Evolutionary conservation across 2,329 filamentous ascomycete species (phyloP).

Genomic region (Neofusicoccum sp.): DNA sequence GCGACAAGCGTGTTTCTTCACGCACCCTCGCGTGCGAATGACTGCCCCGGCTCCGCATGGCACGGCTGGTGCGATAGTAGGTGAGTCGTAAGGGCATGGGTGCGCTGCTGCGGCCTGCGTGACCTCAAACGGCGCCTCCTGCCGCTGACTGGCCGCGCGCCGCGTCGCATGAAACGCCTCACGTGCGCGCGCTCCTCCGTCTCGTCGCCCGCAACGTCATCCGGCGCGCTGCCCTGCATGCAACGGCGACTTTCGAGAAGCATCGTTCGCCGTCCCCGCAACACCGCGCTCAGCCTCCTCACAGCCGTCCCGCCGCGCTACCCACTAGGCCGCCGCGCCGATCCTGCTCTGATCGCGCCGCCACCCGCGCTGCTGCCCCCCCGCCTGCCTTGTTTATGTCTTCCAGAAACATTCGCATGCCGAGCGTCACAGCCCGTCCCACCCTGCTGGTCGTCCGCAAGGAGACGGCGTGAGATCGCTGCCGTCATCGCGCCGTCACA

Average conservation of each 20-base stretch:
- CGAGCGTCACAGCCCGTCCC: constrained; percentile 7
- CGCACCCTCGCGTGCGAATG: no score
- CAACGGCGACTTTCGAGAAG: constrained; percentile 13
- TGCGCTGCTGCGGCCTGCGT: background rate
- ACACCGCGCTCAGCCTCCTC: constrained; percentile 16
- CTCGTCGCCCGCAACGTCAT: constrained; percentile 8
- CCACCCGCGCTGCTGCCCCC: background rate
- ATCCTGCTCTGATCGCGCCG: background rate
- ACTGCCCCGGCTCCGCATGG: no score
- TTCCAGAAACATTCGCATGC: constrained; percentile 12
- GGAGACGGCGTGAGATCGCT: constrained; percentile 15
- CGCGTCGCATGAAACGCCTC: constrained; percentile 2
- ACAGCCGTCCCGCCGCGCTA: constrained; percentile 10
- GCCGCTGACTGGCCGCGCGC: background rate
- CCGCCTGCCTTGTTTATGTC: constrained; percentile 2
- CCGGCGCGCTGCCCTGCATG: constrained; percentile 8
- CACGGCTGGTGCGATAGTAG: background rate
- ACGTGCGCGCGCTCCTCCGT: background rate
- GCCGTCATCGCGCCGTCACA: constrained; percentile 17
- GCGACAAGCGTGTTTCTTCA: no score
- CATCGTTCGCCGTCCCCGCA: constrained; percentile 17
- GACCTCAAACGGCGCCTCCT: constrained; percentile 5
- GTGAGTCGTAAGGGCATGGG: background rate
- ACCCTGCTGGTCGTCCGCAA: constrained; percentile 8
- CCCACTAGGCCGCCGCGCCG: background rate